Conservation (phyloP, 768 basidiomycete species). For the Tylopilus felleus region DNA sequence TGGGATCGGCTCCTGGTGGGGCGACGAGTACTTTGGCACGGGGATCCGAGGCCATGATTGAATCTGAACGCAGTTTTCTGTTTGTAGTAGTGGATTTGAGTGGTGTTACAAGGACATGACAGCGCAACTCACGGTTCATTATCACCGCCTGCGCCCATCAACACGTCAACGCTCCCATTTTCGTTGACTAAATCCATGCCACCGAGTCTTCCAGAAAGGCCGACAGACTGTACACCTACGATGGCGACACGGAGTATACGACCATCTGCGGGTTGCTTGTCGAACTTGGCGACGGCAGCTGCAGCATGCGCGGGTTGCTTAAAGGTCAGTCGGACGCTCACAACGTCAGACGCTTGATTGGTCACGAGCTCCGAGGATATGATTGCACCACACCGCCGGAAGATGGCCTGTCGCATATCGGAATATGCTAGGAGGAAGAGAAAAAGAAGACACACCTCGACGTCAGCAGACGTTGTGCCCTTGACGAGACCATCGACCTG, state of each 20-base stretch:
- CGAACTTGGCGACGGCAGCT: conserved; percentile 68
- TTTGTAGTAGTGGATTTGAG: not conserved
- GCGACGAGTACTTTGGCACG: conserved; percentile 66
- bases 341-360: conserved; percentile 31
- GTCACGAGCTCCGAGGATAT: conserved; percentile 36
- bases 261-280: conserved; percentile 82
- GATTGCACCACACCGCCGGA: conserved; percentile 74
- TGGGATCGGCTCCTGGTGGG: conserved; percentile 61
- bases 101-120: not conserved
- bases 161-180: conserved; percentile 42
- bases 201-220: conserved; percentile 57
- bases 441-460: conserved; percentile 37
- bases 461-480: conserved; percentile 81
- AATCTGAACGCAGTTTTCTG: conserved; percentile 87
- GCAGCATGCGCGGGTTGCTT: conserved; percentile 59
- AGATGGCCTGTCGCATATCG: conserved; percentile 51
- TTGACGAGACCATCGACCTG: conserved; percentile 69
- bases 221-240: conserved; percentile 53
- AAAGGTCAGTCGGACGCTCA: conserved; percentile 70
- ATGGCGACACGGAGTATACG: conserved; percentile 64
- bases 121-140: conserved; percentile 49
- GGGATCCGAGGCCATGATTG: conserved; percentile 54
- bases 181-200: conserved; percentile 46
- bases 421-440: not conserved
- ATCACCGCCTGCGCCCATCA: conserved; percentile 49